These are phyloP conservation scores for Meira nashicola DNA, from an alignment of 1,284 basidiomycete species.

Conservation along the genomic window DNA sequence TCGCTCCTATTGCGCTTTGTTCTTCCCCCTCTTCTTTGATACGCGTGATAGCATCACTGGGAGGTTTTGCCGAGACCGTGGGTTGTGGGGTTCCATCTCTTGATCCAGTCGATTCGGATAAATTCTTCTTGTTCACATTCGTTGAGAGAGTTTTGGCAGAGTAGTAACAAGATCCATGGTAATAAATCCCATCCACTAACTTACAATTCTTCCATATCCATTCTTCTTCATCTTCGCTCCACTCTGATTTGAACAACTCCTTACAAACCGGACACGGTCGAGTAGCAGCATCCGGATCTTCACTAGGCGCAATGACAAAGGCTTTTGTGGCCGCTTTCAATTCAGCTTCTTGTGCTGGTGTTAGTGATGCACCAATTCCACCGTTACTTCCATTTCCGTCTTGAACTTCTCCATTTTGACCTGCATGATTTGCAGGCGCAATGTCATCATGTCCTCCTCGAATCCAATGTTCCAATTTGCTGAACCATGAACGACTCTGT, in stretches of 20 bases:
- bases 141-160: constrained; percentile 44
- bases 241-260: constrained; percentile 85
- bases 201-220: constrained; percentile 96
- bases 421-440: constrained; percentile 16
- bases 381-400: neutral
- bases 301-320: constrained; percentile 71
- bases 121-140: neutral
- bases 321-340: constrained; percentile 61
- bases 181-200: constrained; percentile 63
- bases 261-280: constrained; percentile 94
- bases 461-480: constrained; percentile 67
- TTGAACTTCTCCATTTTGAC: constrained; percentile 52
- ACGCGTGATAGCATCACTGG: neutral
- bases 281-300: constrained; percentile 70
- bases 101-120: neutral
- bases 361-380: constrained; percentile 26
- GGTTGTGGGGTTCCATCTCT: constrained; percentile 5
- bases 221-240: constrained; percentile 92
- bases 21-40: neutral
- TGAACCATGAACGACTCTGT: constrained; percentile 86
- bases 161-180: constrained; percentile 48
- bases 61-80: neutral
- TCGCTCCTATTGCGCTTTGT: neutral
- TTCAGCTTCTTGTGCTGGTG: constrained; percentile 62
- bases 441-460: constrained; percentile 28